phyloP scores from a whole-genome alignment of 768 basidiomycete genomes.

The Coprinopsis strossmayeri region DNA sequence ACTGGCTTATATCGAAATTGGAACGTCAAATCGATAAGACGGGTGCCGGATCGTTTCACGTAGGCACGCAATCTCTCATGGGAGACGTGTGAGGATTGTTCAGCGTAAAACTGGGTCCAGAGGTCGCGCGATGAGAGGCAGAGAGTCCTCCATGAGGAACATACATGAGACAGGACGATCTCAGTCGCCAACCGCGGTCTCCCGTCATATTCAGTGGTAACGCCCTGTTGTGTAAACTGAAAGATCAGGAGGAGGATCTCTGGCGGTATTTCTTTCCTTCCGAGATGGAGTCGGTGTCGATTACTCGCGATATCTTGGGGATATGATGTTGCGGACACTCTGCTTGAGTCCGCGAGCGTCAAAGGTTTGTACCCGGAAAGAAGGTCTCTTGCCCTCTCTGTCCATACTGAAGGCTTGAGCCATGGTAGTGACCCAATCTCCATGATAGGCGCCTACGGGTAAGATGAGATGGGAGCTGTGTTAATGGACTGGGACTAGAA shows the following conservation, averaged over 20 bases:
- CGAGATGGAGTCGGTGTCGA: too few relatives aligned
- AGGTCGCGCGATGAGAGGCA: conserved; percentile 5
- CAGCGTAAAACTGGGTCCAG: not conserved
- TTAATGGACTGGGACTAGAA: too few relatives aligned
- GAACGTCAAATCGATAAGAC: conserved; percentile 2
- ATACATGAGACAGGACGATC: conserved; percentile 3
- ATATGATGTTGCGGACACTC: too few relatives aligned
- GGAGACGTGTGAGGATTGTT: not conserved
- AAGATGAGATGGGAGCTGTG: too few relatives aligned
- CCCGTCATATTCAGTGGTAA: not conserved
- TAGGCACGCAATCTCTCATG: not conserved
- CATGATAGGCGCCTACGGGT: too few relatives aligned
- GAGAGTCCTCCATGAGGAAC: not conserved
- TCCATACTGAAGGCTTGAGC: too few relatives aligned
- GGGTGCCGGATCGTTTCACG: conserved; percentile 4
- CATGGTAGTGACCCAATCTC: too few relatives aligned
- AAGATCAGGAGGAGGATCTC: conserved; percentile 5
- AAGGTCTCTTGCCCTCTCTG: too few relatives aligned
- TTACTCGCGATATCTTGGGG: too few relatives aligned
- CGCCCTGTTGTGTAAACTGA: not conserved
- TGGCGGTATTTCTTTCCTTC: conserved; percentile 1
- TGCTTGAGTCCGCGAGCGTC: too few relatives aligned
- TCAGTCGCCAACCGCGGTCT: not conserved
- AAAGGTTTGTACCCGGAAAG: too few relatives aligned
- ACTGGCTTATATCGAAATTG: not conserved